Base-by-base conservation (phyloP, 2,329 filamentous ascomycete genomes). In the Bipolaris gigantea region DNA sequence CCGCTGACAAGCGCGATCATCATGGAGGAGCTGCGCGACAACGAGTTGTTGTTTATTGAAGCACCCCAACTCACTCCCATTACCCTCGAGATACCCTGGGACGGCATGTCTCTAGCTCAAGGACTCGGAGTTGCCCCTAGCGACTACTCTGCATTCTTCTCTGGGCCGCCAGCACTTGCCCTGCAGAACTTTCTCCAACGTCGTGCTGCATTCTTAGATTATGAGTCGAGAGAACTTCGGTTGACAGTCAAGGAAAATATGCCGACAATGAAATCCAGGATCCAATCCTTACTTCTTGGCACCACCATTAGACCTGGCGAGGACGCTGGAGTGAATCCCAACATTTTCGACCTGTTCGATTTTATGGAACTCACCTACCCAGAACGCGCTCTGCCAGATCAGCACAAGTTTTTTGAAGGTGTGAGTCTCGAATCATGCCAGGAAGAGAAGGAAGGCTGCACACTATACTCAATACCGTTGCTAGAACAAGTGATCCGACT, bases 321-420 rank as follows among this genome's bases (percentile, higher is more conserved):
- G 43, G 84, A 89, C 49, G 79, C 85, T 5, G 78, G 89, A 34
- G 77, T 80, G 25, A 89, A 91, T 53, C 83, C 88, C 0, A 92
- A 89, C 3, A 83, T 97, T 6, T 96, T 97, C 67, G 92, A 97
- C 61, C 81, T 97, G 19, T 94, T 96, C 65, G 94, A 99, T 75
- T 97, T 97, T 66, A 83, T 94, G 71, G 86, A 89, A 56, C 74
- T 88, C 10, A 80, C 84, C 43, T 79, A 86, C 35, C 74, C 76
- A 0, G 72, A 74, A 53, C 68, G 74, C 11, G 65, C 76, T 39
- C 69, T 81, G 2, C 73, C 82, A 2, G 85, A 86, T 2, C 72
- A 79, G 5, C 76, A 89, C 18, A 75, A 79, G 36, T 83, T 83
- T 56, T 87, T 92, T 56, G 77, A 78, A 16, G 85, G 86, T 38